Evolutionary conservation across 2,329 filamentous ascomycete genomes (phyloP).

Genomic region (Phialophora macrospora): DNA sequence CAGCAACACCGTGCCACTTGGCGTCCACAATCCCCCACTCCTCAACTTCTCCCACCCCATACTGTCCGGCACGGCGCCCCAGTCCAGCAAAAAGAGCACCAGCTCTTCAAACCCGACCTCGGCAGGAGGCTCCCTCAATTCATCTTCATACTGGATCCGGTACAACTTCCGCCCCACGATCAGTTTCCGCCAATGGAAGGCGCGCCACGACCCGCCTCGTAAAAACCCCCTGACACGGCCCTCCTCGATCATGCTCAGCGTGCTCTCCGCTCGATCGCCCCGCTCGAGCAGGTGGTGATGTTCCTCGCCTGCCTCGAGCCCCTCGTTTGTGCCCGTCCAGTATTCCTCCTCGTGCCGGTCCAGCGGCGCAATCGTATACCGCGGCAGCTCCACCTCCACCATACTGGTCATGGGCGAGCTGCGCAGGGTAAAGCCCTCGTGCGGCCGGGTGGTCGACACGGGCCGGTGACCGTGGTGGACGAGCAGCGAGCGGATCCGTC

Average conservation of each 20-base stretch:
- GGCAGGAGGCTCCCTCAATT: conserved; percentile 54
- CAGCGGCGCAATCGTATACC: conserved; percentile 66
- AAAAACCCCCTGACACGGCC: conserved; percentile 53
- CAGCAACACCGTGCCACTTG: conserved; percentile 63
- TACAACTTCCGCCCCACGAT: conserved; percentile 66
- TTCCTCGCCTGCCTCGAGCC: conserved; percentile 34
- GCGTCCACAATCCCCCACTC: conserved; percentile 65
- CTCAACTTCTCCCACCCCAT: conserved; percentile 64
- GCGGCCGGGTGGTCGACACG: conserved; percentile 26
- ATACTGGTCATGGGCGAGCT: conserved; percentile 68
- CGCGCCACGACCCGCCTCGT: conserved; percentile 67
- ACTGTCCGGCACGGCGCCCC: conserved; percentile 65
- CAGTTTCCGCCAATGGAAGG: conserved; percentile 69
- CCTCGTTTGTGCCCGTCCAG: conserved; percentile 57
- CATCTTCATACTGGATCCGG: conserved; percentile 65
- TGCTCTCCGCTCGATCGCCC: conserved; percentile 27
- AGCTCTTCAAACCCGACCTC: conserved; percentile 64
- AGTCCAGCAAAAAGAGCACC: conserved; percentile 65
- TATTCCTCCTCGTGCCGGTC: conserved; percentile 63
- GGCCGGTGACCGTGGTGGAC: conserved; percentile 57
- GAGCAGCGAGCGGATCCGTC: conserved; percentile 65
- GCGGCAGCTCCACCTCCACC: conserved; percentile 69
- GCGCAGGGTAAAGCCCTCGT: conserved; percentile 61
- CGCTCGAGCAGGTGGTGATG: conserved; percentile 41
- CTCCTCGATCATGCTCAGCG: conserved; percentile 36